These are phyloP conservation scores for Kluyveromyces siamensis DNA, from an alignment of 805 yeast genomes.

Conservation along the genomic window DNA sequence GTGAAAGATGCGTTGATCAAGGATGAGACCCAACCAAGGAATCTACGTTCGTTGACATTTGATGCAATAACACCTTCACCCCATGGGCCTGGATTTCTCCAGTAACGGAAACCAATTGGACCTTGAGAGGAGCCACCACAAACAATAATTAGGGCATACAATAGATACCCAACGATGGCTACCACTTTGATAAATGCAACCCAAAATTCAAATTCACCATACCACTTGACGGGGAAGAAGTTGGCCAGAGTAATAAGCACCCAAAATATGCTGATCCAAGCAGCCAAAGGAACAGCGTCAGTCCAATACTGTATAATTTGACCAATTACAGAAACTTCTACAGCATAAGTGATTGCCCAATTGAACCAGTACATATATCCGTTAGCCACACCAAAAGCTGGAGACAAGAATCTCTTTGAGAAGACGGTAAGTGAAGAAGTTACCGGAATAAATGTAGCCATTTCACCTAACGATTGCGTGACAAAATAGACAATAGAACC, in stretches of 20 bases:
- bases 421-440: slow-evolving; percentile 54
- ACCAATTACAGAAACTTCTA: slow-evolving; percentile 48
- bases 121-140: slow-evolving; percentile 49
- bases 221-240: slow-evolving; percentile 45
- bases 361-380: slow-evolving; percentile 67
- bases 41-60: slow-evolving; percentile 36
- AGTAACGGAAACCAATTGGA: slow-evolving; percentile 54
- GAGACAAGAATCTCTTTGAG: slow-evolving; percentile 52
- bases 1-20: slow-evolving; percentile 50
- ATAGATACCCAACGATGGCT: slow-evolving; percentile 46
- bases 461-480: slow-evolving; percentile 61
- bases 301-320: slow-evolving; percentile 49
- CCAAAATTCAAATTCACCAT: slow-evolving; percentile 54
- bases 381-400: slow-evolving; percentile 57
- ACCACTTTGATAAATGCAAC: slow-evolving; percentile 43
- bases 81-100: slow-evolving; percentile 65
- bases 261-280: slow-evolving; percentile 51
- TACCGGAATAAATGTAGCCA: slow-evolving; percentile 67
- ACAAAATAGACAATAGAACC: slow-evolving; percentile 52
- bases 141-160: slow-evolving; percentile 46
- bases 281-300: slow-evolving; percentile 46
- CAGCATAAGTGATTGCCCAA: slow-evolving; percentile 64
- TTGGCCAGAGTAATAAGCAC: slow-evolving; percentile 36
- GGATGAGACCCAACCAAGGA: slow-evolving; percentile 47
- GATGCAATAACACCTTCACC: slow-evolving; percentile 43